Evolutionary conservation across 805 yeast genomes (phyloP), one percentile per base, ranked within the genome.

Genomic region (Blastobotrys muscicola): DNA sequence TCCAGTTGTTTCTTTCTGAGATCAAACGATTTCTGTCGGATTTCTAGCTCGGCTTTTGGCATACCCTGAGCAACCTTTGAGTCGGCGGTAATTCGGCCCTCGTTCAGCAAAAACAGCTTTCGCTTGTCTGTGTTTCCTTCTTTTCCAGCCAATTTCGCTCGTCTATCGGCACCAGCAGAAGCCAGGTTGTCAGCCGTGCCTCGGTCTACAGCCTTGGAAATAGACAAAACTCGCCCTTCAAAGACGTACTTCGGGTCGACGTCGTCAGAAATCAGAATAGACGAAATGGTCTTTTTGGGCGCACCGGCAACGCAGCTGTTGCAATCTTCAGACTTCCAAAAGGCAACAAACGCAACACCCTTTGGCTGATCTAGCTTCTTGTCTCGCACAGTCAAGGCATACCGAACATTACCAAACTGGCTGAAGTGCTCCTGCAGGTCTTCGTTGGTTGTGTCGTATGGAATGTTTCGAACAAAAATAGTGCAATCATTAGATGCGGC

Each of bases 331-430:
- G 75, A 76, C 15, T 72, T 67, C 41, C 61, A 63, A 59, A 92
- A 92, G 0, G 95, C 94, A 36, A 92, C 95, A 60, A 92, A 92
- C 0, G 96, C 98, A 0, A 96, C 82, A 49, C 98, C 98, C 60
- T 74, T 84, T 9, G 97, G 90, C 47, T 85, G 67, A 4, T 94
- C 94, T 2, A 95, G 80, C 44, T 71, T 82, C 57, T 71, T 83
- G 57, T 92, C 98, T 49, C 82, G 70, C 10, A 92, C 98, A 0
- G 97, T 96, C 37, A 92, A 71, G 1, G 98, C 98, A 60, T 87
- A 92, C 54, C 82, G 81, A 15, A 92, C 86, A 5, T 83, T 74
- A 9, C 98, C 98, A 60, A 92, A 87, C 52, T 77, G 74, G 45
- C 66, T 63, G 56, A 92, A 92, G 60, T 90, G 97, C 42, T 78